Percentiles rank a stretch among this genome's conserved stretches.
Conservation (phyloP, 495 filamentous ascomycete genomes). For the Aspergillus ellipticus region DNA sequence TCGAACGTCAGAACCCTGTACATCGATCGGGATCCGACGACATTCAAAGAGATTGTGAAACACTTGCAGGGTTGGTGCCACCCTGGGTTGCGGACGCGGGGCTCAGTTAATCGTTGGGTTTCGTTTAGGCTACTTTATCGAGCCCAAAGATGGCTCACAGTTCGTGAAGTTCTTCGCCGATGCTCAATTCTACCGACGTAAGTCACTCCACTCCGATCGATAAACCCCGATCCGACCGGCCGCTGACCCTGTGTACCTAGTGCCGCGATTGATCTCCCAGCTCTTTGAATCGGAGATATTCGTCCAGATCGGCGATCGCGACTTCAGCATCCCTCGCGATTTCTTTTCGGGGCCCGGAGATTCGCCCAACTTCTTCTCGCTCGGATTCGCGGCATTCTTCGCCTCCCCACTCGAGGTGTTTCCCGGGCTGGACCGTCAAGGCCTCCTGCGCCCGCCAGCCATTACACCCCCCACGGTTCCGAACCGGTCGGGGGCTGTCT, state of each 20-base stretch:
- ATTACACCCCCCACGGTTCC: conserved; percentile 80
- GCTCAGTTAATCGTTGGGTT: not conserved
- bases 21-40: conserved; percentile 90
- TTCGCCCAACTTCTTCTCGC: conserved; percentile 90
- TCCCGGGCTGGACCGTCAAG: conserved; percentile 74
- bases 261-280: conserved; percentile 86
- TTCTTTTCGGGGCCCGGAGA: conserved; percentile 83
- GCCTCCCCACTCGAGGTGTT: conserved; percentile 74
- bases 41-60: conserved; percentile 82
- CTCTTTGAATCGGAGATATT: conserved; percentile 93
- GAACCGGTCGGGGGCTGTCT: conserved; percentile 72
- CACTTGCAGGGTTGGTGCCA: conserved; percentile 73
- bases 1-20: conserved; percentile 69
- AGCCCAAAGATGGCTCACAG: conserved; percentile 75
- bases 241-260: too few relatives aligned
- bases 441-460: conserved; percentile 83
- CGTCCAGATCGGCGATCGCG: conserved; percentile 77
- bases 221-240: too few relatives aligned
- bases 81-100: not conserved
- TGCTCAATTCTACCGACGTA: conserved; percentile 90
- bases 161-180: conserved; percentile 93
- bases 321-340: conserved; percentile 88
- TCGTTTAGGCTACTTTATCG: conserved; percentile 70
- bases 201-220: too few relatives aligned
- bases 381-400: conserved; percentile 91